Conservation (phyloP, 331 rosid species). For the Malus hybrid region DNA sequence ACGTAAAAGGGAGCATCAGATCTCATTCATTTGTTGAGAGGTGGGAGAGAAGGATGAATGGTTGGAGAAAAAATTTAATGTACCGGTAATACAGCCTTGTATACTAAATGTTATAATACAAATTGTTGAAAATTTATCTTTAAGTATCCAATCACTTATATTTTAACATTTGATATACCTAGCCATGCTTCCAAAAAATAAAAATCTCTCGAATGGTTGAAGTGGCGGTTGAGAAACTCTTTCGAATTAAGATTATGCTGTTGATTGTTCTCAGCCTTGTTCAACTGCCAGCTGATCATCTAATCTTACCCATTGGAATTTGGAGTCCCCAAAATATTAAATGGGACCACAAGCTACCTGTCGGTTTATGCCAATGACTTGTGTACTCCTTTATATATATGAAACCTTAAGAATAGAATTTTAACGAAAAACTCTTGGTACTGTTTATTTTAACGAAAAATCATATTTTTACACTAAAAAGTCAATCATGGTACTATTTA, state of each 20-base stretch:
- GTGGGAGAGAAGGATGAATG: not conserved
- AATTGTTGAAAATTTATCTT: too few species aligned
- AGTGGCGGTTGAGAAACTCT: not conserved
- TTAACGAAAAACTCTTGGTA: too few species aligned
- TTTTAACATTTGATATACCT: too few species aligned
- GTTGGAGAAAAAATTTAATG: not conserved
- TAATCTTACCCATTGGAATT: not conserved
- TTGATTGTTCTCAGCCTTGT: not conserved
- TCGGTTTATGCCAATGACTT: not conserved
- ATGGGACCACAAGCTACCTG: conserved; percentile 8
- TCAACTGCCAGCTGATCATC: conserved; percentile 20
- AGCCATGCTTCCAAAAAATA: rapidly evolving
- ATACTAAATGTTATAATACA: too few species aligned
- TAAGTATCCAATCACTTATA: too few species aligned
- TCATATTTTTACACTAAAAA: too few species aligned
- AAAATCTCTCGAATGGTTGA: too few species aligned
- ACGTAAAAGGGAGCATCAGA: conserved; percentile 39
- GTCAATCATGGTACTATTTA: too few species aligned
- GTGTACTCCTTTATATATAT: too few species aligned
- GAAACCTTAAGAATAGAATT: too few species aligned
- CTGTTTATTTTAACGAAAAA: too few species aligned
- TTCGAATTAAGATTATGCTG: not conserved
- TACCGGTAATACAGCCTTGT: rapidly evolving
- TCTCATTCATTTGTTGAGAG: not conserved
- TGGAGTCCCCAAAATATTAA: not conserved